These are phyloP conservation scores for Xerocomus nothofagi DNA, from an alignment of 1,284 basidiomycete species.

Conservation along the genomic window DNA sequence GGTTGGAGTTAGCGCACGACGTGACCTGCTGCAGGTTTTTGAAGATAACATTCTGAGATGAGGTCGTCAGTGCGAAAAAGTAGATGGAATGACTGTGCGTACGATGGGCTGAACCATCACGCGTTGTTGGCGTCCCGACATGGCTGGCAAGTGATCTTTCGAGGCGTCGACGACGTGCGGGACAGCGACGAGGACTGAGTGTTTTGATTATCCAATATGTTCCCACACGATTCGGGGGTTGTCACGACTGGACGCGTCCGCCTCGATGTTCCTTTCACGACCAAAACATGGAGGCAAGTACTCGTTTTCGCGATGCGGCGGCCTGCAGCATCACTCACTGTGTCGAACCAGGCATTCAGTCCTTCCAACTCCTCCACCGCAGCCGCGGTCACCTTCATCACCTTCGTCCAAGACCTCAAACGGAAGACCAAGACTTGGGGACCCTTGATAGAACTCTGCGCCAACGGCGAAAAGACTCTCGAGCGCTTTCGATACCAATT, in stretches of 20 bases:
- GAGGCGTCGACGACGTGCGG: slow-evolving; percentile 18
- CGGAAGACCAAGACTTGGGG: slow-evolving; percentile 96
- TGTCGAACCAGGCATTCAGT: slow-evolving; percentile 50
- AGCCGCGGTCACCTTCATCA: slow-evolving; percentile 97
- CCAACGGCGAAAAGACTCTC: slow-evolving; percentile 93
- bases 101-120: slow-evolving; percentile 99
- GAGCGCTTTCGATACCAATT: slow-evolving; percentile 98
- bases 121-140: slow-evolving; percentile 89
- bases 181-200: slow-evolving; percentile 15
- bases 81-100: slow-evolving; percentile 36
- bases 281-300: slow-evolving; percentile 32
- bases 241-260: slow-evolving; percentile 21
- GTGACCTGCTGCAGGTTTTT: slow-evolving; percentile 89
- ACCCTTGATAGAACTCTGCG: slow-evolving; percentile 95
- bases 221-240: slow-evolving; percentile 22
- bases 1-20: background rate
- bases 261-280: slow-evolving; percentile 17
- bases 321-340: slow-evolving; percentile 11
- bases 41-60: slow-evolving; percentile 93
- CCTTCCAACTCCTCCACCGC: slow-evolving; percentile 82
- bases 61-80: slow-evolving; percentile 19
- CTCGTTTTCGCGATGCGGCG: background rate
- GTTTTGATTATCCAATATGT: slow-evolving; percentile 22
- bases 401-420: slow-evolving; percentile 98
- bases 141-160: slow-evolving; percentile 43